A percentile compares a stretch with the other conserved stretches of the same genome.
Conservation (phyloP, 2,329 filamentous ascomycete species). For the Dactylellina cionopaga region DNA sequence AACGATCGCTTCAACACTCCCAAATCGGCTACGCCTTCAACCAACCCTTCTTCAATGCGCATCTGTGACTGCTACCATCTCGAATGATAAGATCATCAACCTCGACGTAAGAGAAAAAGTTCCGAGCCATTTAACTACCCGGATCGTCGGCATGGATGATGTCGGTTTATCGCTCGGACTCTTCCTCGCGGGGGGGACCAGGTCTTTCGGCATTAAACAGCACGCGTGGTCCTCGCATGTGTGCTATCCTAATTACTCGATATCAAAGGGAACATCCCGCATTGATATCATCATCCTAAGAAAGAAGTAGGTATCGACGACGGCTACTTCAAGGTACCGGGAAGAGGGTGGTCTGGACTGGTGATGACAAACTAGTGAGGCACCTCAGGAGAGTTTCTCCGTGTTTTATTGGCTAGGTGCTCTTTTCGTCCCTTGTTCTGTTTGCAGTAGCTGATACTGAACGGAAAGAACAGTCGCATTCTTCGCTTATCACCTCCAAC, state of each 20-base stretch:
- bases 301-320: no score
- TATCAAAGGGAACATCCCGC: background rate
- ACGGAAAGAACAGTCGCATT: conserved; percentile 5
- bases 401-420: conserved; percentile 24
- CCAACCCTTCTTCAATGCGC: no score
- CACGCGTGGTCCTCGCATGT: background rate
- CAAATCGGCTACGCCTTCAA: background rate
- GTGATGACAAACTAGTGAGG: no score
- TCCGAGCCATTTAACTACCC: no score
- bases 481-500: conserved; percentile 15
- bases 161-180: no score
- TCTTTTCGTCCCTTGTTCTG: background rate
- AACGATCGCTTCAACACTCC: conserved; percentile 2
- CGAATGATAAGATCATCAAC: no score
- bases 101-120: no score
- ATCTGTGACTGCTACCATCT: no score
- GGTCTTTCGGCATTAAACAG: background rate
- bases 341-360: background rate
- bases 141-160: no score
- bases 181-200: no score
- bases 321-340: background rate
- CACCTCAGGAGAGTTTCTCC: conserved; percentile 42
- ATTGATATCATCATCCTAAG: background rate
- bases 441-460: background rate
- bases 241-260: background rate